A percentile compares a stretch with the other conserved stretches of the same genome.
Evolutionary conservation across 495 filamentous ascomycete genomes (phyloP).

Genomic region (Aspergillus campestris): DNA sequence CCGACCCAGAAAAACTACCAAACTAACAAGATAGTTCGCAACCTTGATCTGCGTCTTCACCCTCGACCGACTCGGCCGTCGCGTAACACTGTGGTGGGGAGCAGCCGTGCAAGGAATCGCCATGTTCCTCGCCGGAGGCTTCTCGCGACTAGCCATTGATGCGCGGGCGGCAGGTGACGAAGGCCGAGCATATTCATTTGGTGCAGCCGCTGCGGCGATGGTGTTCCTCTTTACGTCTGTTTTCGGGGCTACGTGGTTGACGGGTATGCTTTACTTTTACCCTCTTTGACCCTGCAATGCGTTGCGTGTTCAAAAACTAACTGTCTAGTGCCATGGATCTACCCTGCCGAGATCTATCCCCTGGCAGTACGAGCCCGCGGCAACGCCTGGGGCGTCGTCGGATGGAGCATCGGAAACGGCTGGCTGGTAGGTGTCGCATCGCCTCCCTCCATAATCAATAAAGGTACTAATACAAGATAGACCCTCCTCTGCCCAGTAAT

Average conservation of each 20-base stretch:
- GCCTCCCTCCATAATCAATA: neutral
- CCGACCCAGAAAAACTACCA: neutral
- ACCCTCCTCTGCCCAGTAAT: conserved; percentile 57
- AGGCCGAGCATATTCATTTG: conserved; percentile 43
- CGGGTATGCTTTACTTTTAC: conserved; percentile 11
- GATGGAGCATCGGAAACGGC: conserved; percentile 66
- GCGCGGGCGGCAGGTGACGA: conserved; percentile 35
- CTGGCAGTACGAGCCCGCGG: conserved; percentile 59
- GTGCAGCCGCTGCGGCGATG: conserved; percentile 56
- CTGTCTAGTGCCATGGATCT: conserved; percentile 52
- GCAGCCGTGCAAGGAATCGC: conserved; percentile 53
- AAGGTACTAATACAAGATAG: conserved; percentile 6
- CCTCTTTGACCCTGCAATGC: neutral
- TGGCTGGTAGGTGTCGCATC: conserved; percentile 38
- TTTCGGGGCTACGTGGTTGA: conserved; percentile 67
- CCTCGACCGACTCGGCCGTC: conserved; percentile 58
- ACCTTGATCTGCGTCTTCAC: conserved; percentile 62
- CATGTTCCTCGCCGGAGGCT: conserved; percentile 51
- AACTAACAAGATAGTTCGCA: conserved; percentile 30
- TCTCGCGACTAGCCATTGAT: conserved; percentile 44
- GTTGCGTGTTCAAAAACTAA: too few species aligned
- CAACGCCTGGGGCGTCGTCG: conserved; percentile 67
- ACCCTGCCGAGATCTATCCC: conserved; percentile 66
- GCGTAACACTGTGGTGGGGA: conserved; percentile 63
- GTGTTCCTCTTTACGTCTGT: conserved; percentile 62